A percentile compares a stretch with the other conserved stretches of the same genome.
phyloP scores from a whole-genome alignment of 1,284 basidiomycete genomes.

The Ceratobasidium sp. region DNA sequence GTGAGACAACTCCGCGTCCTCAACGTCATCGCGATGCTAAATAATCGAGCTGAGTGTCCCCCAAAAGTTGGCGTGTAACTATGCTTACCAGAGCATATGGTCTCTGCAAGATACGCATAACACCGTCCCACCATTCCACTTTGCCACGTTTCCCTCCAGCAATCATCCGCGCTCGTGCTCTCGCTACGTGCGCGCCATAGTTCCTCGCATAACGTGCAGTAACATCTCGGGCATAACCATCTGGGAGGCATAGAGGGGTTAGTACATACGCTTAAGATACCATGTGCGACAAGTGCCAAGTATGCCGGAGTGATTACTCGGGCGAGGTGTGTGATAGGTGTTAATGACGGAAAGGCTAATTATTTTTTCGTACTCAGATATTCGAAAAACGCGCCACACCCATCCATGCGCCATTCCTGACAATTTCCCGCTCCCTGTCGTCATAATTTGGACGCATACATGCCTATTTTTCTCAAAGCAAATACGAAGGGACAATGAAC shows the following conservation, averaged over 20 bases:
- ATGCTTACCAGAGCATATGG: conserved; percentile 82
- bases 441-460: conserved; percentile 6
- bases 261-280: too few relatives aligned
- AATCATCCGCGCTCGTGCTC: conserved; percentile 72
- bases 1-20: conserved; percentile 91
- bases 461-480: conserved; percentile 11
- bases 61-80: not conserved
- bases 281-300: too few relatives aligned
- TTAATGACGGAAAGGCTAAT: too few relatives aligned
- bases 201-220: conserved; percentile 76
- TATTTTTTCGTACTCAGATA: not conserved
- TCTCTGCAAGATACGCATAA: conserved; percentile 73
- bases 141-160: conserved; percentile 70
- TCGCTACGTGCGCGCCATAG: conserved; percentile 85
- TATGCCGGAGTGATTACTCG: too few relatives aligned
- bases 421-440: conserved; percentile 66
- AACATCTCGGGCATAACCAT: conserved; percentile 67
- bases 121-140: conserved; percentile 87
- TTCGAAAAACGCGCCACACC: conserved; percentile 1
- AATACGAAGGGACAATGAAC: conserved; percentile 54
- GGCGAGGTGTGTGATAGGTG: too few relatives aligned
- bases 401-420: conserved; percentile 57
- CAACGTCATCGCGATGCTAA: conserved; percentile 91
- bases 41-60: conserved; percentile 48
- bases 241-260: conserved; percentile 60